Evolutionary conservation across 164 flowering plant genomes (phyloP), one percentile per base, ranked within the genome.

Genomic region (Aristolochia contorta): DNA sequence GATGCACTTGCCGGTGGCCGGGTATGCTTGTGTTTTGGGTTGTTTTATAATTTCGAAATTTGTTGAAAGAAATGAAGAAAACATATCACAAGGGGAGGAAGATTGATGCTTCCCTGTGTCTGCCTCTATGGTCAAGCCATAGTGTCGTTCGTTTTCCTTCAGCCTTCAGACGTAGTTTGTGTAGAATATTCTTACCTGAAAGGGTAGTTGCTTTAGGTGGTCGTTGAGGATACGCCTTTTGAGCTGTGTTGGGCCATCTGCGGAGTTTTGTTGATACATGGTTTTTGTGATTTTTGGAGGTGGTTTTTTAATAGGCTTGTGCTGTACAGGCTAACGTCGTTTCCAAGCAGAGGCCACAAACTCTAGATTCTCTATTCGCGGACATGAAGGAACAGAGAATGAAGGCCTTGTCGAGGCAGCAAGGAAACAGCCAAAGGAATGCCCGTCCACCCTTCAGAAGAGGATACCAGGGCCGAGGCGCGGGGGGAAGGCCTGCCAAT

Each of bases 301-400:
- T 37, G 7, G 30, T 27, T 37, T 37, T 37, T 10, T 37, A n/a
- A n/a, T 7, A 37, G 10, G 3, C 43, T 37, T 37, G 43, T 37
- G 43, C 7, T 37, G 43, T 37, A 37, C 43, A 37, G 43, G 43
- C 43, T 4, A 37, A 37, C 7, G 43, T 10, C 12, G 43, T 37
- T 10, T 10, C 54, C 12, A 82, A 72, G 71, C 89, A 79, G 76
- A 80, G 74, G 79, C 80, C 87, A 54, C 83, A 85, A 64, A 91
- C 98, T 0, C 72, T 91, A 57, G 98, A 91, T 61, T 83, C 95
- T 0, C 68, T 79, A 24, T 91, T 89, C 80, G 96, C 98, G 16
- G 79, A 85, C 67, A 82, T 89, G 92, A 86, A 84, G 77, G 91
- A 91, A 67, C 84, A 87, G 76, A 81, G 98, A 74, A 79, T 87